Evolutionary conservation across 2,329 filamentous ascomycete genomes (phyloP), one percentile per base, ranked within the genome.

Genomic region (Fusarium napiforme): DNA sequence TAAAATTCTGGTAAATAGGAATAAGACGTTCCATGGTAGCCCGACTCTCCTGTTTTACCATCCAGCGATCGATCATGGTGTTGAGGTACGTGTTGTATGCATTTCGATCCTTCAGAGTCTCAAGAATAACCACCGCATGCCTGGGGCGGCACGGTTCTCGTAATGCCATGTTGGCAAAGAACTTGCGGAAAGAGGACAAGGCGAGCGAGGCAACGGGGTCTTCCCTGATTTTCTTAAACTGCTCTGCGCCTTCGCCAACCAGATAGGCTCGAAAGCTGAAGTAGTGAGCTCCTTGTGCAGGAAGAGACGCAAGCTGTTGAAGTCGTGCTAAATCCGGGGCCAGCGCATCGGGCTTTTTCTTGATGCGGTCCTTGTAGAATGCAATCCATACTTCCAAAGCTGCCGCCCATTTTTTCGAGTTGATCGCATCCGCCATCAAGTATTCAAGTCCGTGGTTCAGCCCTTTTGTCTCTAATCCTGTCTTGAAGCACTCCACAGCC

Each of bases 21-120:
- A 79, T 75, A 2, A 86, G 80, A 34, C 84, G 77, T 32, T 78
- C 75, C 18, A 80, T 68, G 55, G 56, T 82, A 74, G 45, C 76
- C 39, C 69, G 78, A 14, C 75, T 63, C 43, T 82, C 50, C 78
- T n/a, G 71, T 34, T 9, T 78, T 78, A 49, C 63, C 74, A 67
- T 71, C 71, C 66, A 80, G 34, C 72, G 80, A 69, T 55, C 72
- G 39, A 83, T 67, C 72, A 83, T 80, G 15, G 65, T 60, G 15
- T 78, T 73, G 26, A 89, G 78, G 65, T 86, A 87, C 9, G 82
- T 78, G 60, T 87, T 83, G 71, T 86, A 89, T 12, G 85, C 77
- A 1, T 75, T 49, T 3, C 74, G 68, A 49, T 87, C 83, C 16
- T 81, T 73, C 40, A 85, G 80, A 15, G 82, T 76, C 26, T 78